A percentile compares a stretch with the other conserved stretches of the same genome.
Evolutionary conservation across 352 stramenopile genomes (phyloP).

Genomic region (Phytophthora pini): DNA sequence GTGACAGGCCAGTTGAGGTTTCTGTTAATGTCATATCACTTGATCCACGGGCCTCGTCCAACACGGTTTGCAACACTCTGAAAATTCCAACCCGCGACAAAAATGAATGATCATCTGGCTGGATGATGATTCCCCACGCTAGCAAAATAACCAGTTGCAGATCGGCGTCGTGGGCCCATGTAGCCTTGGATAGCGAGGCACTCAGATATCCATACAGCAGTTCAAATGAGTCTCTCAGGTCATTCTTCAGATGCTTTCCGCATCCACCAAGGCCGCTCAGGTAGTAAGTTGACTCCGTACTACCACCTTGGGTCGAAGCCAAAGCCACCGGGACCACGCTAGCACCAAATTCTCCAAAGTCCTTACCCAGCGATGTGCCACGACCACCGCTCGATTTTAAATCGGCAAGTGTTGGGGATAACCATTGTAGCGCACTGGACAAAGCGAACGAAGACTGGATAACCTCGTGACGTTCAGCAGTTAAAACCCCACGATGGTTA

Average conservation of each 20-base stretch:
- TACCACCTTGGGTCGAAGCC: conserved; percentile 22
- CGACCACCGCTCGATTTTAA: conserved; percentile 35
- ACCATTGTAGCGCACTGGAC: conserved; percentile 75
- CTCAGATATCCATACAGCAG: conserved; percentile 83
- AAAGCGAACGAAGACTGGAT: conserved; percentile 81
- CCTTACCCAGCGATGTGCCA: conserved; percentile 40
- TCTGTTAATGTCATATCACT: conserved; percentile 44
- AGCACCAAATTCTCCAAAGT: conserved; percentile 51
- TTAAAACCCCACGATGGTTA: conserved; percentile 41
- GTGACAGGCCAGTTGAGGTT: conserved; percentile 16
- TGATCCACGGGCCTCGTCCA: conserved; percentile 82
- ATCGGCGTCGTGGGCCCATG: conserved; percentile 81
- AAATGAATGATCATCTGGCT: conserved; percentile 90
- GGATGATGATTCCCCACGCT: conserved; percentile 89
- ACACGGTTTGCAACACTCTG: conserved; percentile 88
- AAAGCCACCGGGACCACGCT: conserved; percentile 31
- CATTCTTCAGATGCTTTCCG: conserved; percentile 78
- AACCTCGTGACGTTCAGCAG: conserved; percentile 51
- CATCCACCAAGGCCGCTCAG: conserved; percentile 80
- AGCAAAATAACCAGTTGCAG: conserved; percentile 85
- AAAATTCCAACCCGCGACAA: conserved; percentile 91
- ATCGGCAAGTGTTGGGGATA: conserved; percentile 58
- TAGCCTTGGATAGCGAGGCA: conserved; percentile 81
- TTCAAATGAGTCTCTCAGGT: conserved; percentile 85
- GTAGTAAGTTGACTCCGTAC: conserved; percentile 65